Conservation (phyloP, 176 grass and related monocot species). For the Dactylis glomerata region DNA sequence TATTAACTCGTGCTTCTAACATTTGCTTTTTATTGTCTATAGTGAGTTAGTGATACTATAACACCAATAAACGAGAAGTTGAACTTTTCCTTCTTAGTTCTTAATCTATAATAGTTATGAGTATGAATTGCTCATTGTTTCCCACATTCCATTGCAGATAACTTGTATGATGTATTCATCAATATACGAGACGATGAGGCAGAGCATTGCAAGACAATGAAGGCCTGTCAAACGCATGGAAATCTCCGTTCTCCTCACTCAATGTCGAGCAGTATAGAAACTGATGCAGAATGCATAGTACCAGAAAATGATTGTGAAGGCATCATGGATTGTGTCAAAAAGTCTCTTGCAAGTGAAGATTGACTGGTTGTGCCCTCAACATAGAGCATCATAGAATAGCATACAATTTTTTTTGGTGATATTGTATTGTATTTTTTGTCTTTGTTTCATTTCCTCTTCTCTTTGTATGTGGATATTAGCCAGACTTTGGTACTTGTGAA, state of each 20-base stretch:
- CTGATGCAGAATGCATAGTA: constrained; percentile 18
- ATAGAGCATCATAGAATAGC: not conserved
- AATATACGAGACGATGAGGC: constrained; percentile 83
- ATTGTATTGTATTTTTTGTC: not conserved
- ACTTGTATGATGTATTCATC: constrained; percentile 77
- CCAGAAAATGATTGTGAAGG: constrained; percentile 50
- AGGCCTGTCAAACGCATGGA: constrained; percentile 77
- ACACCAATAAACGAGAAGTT: not conserved
- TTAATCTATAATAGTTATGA: not conserved
- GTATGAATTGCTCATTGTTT: constrained; percentile 5
- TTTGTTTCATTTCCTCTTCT: not conserved
- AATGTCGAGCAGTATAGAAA: constrained; percentile 16
- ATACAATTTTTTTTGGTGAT: not conserved
- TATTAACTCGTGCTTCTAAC: not conserved
- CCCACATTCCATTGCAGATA: constrained; percentile 47
- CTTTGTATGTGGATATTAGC: not conserved
- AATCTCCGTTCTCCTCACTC: constrained; percentile 81
- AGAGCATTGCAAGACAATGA: constrained; percentile 96
- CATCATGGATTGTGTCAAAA: constrained; percentile 29
- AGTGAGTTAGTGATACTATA: not conserved
- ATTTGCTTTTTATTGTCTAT: not conserved
- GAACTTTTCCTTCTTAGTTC: not conserved
- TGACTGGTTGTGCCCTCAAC: not conserved
- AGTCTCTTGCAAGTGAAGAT: not conserved
- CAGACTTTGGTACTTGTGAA: not conserved